A percentile compares a stretch with the other conserved stretches of the same genome.
phyloP scores from a whole-genome alignment of 1,139 yeast genomes.

The Taphrina betulina region DNA sequence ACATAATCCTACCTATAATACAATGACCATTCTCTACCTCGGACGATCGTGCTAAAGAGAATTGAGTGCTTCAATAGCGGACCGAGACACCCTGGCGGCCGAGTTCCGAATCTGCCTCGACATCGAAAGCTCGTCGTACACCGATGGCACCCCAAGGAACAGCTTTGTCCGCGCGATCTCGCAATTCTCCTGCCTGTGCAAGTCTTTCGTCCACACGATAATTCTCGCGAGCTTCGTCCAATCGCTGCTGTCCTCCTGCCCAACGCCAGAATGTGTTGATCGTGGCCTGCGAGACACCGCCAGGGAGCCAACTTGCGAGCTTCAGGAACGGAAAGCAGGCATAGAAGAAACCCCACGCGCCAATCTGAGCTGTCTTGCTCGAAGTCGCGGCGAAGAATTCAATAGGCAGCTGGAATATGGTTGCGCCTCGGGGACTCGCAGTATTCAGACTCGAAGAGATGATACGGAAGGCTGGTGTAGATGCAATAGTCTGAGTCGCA shows the following conservation, averaged over 20 bases:
- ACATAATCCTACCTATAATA: no score
- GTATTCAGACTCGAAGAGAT: slow-evolving; percentile 20
- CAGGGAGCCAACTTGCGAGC: slow-evolving; percentile 26
- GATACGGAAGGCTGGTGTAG: slow-evolving; percentile 24
- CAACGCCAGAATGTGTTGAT: slow-evolving; percentile 21
- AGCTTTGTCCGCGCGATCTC: slow-evolving; percentile 25
- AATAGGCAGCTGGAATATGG: slow-evolving; percentile 22
- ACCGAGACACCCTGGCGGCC: slow-evolving; percentile 27
- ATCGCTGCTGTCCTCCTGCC: slow-evolving; percentile 25
- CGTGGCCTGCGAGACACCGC: slow-evolving; percentile 20
- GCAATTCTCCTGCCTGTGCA: slow-evolving; percentile 21
- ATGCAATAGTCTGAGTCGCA: slow-evolving; percentile 7
- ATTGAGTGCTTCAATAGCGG: slow-evolving; percentile 16
- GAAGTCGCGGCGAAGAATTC: slow-evolving; percentile 23
- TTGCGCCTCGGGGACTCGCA: slow-evolving; percentile 27
- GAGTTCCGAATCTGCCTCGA: slow-evolving; percentile 14
- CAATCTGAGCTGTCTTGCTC: slow-evolving; percentile 14
- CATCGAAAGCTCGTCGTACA: slow-evolving; percentile 29
- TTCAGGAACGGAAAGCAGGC: slow-evolving; percentile 31
- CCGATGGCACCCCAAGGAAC: slow-evolving; percentile 31
- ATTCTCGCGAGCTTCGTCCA: slow-evolving; percentile 13
- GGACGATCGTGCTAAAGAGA: no score
- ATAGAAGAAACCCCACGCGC: slow-evolving; percentile 31
- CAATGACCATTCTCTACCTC: no score
- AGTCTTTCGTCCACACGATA: slow-evolving; percentile 22